phyloP scores from a whole-genome alignment of 345 rosid species.

The Jatropha curcas region DNA sequence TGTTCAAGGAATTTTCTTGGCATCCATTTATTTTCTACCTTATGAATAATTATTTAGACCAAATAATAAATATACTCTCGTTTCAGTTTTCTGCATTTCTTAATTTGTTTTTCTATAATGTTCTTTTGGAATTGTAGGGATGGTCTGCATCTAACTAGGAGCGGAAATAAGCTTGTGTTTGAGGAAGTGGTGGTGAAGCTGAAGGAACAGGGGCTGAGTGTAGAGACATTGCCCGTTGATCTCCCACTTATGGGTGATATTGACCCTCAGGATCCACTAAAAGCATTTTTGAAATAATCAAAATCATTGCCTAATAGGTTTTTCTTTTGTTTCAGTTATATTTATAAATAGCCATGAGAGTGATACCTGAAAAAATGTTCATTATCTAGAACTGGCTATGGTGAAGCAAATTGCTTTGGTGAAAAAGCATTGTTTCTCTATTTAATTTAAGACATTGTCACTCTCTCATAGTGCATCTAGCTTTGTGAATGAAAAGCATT shows the following conservation, averaged over 20 bases:
- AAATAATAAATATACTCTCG: too few species aligned
- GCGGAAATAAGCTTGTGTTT: conserved; percentile 66
- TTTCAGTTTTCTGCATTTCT: neutral
- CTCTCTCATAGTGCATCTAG: too few species aligned
- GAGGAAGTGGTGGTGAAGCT: conserved; percentile 67
- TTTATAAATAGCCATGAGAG: too few species aligned
- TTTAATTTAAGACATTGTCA: too few species aligned
- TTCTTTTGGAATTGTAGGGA: conserved; percentile 49
- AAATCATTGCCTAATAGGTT: neutral
- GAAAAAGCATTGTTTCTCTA: too few species aligned
- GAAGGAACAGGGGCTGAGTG: conserved; percentile 48
- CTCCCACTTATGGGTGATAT: conserved; percentile 60
- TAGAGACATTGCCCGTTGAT: conserved; percentile 54
- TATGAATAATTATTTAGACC: too few species aligned
- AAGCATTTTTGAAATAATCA: conserved; percentile 44
- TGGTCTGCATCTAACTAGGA: conserved; percentile 65
- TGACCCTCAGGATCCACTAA: conserved; percentile 61
- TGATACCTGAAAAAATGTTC: too few species aligned
- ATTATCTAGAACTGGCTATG: too few species aligned
- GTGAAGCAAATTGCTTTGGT: too few species aligned
- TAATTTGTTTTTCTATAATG: neutral
- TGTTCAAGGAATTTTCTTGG: too few species aligned
- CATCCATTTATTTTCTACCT: too few species aligned
- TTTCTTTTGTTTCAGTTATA: neutral
- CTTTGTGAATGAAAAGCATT: too few species aligned